Conservation (phyloP, 441 rosid species). For the Mallotus japonicus region DNA sequence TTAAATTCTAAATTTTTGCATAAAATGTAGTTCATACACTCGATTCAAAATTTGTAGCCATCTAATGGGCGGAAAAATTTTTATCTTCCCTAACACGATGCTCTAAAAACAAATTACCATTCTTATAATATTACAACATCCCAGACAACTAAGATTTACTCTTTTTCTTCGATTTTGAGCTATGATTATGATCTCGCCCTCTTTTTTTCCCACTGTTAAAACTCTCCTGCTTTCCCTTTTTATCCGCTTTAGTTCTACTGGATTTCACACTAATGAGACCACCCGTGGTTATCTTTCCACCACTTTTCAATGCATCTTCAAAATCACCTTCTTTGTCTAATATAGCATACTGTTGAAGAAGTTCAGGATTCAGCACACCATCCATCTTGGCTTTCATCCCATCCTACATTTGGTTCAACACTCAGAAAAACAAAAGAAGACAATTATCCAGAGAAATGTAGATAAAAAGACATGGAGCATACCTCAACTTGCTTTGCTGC, state of each 20-base stretch:
- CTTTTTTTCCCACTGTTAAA: constrained; percentile 55
- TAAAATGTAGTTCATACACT: too few relatives aligned
- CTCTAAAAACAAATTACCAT: not conserved
- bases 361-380: constrained; percentile 52
- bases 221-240: constrained; percentile 45
- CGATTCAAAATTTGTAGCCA: not conserved
- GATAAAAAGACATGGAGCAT: not conserved
- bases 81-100: not conserved
- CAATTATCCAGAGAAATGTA: not conserved
- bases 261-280: constrained; percentile 74
- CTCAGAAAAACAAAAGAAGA: not conserved
- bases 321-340: constrained; percentile 58
- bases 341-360: constrained; percentile 73
- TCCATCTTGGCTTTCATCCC: constrained; percentile 63
- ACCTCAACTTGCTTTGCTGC: constrained; percentile 95
- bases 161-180: constrained; percentile 63
- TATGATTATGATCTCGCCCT: constrained; percentile 40
- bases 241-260: constrained; percentile 39
- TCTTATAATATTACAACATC: not conserved
- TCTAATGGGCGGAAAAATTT: not conserved
- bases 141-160: constrained; percentile 34
- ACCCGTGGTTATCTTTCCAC: constrained; percentile 50
- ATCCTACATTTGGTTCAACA: constrained; percentile 44
- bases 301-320: constrained; percentile 60
- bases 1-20: not conserved